Base-by-base conservation (phyloP, 176 grass and related monocot genomes). In the Musa troglodytarum region DNA sequence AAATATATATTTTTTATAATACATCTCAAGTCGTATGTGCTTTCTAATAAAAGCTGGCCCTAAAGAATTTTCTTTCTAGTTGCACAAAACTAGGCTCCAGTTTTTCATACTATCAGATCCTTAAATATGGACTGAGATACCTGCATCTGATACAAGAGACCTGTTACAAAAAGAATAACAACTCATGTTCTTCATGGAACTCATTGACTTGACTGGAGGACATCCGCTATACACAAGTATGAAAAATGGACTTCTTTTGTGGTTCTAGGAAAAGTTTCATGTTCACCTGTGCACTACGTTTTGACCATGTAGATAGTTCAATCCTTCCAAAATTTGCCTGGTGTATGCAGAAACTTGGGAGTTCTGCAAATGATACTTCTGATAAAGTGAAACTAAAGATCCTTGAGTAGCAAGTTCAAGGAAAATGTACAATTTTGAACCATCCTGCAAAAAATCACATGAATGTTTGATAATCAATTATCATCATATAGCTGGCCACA, bases 361-460 rank as follows among this genome's bases (percentile, higher is more conserved):
- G 76, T 98, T 77, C 82, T 89, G 88, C 67, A 98, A 77, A 56
- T 11, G 21, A 43, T 98, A 98, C 82, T 81, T 98, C 82, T 81
- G 82, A 83, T 93, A 98, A 71, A 98, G 74, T 82, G 84, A 85
- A 53, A 86, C 84, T 72, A 98, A 80, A 26, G 94, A 98, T 53
- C 94, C 90, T 91, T 89, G 94, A 86, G 90, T 98, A 79, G 88
- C 88, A 77, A 98, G 88, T 89, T 98, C 90, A 80, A 98, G 94
- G 63, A 98, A 98, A 57, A 98, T 93, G 75, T 93, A 93, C 54
- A 93, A 82, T 71, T 87, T 98, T 34, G 88, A 82, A 71, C 72
- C 82, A 82, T 81, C 77, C 94, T 98, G 79, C 24, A 50, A 73
- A 34, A 54, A 25, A 76, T 52, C 2, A 69, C 16, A 69, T 69